Conservation (phyloP, 805 yeast genomes). For the Candida koratica region DNA sequence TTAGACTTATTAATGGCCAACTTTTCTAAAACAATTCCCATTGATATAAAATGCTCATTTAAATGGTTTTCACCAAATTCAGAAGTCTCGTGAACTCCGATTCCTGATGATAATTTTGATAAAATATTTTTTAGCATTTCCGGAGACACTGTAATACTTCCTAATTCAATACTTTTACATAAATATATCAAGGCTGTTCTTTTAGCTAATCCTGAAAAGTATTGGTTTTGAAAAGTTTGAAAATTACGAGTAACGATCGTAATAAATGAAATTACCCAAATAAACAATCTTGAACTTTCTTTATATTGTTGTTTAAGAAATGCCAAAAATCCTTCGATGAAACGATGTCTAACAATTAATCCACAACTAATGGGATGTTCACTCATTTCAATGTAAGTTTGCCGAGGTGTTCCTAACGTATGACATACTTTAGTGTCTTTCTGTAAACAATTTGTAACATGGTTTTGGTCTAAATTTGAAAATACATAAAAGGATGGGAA, state of each 20-base stretch:
- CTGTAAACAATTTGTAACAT: neutral
- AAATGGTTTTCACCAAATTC: conserved; percentile 24
- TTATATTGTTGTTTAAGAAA: conserved; percentile 16
- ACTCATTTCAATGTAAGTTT: neutral
- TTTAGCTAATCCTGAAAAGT: conserved; percentile 12
- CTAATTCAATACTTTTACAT: conserved; percentile 16
- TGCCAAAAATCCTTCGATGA: conserved; percentile 19
- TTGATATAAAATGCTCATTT: conserved; percentile 19
- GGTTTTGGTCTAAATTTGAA: neutral
- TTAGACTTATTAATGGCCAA: conserved; percentile 12
- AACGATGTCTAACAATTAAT: conserved; percentile 16
- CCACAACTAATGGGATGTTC: conserved; percentile 2
- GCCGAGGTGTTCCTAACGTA: neutral
- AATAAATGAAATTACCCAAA: conserved; percentile 19
- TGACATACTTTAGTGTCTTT: neutral
- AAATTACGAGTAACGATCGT: conserved; percentile 5
- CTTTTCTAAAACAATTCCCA: conserved; percentile 22
- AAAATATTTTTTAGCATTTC: conserved; percentile 11
- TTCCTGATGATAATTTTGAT: conserved; percentile 11
- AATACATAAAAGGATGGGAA: conserved; percentile 3
- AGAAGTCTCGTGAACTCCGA: conserved; percentile 9
- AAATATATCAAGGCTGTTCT: conserved; percentile 13
- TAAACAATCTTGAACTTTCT: conserved; percentile 16
- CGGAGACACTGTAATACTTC: conserved; percentile 11
- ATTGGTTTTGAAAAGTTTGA: conserved; percentile 12